Conservation (phyloP, 257 asterid species). For the Solanum appendiculatum region DNA sequence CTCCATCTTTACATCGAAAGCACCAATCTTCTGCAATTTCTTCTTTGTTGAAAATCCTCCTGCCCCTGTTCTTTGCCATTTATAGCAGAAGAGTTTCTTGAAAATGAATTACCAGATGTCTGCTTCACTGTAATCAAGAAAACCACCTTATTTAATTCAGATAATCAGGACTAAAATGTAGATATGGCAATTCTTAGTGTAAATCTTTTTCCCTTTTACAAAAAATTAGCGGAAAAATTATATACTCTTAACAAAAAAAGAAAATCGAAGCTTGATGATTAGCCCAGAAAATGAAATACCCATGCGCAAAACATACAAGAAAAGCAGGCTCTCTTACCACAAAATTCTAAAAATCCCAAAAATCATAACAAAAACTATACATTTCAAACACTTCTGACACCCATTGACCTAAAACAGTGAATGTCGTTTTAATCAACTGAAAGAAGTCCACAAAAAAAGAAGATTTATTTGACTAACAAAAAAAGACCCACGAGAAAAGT, state of each 20-base stretch:
- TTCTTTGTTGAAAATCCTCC: constrained; percentile 27
- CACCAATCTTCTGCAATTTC: constrained; percentile 60
- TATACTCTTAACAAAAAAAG: background rate
- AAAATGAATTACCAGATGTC: background rate
- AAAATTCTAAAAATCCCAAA: background rate
- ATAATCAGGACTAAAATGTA: background rate
- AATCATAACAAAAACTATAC: background rate
- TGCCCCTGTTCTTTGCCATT: constrained; percentile 21
- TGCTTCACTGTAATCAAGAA: background rate
- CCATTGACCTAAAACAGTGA: background rate
- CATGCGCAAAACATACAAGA: background rate
- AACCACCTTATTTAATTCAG: background rate
- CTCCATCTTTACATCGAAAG: constrained; percentile 78
- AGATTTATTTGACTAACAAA: background rate
- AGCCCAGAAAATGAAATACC: background rate
- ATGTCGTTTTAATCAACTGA: background rate
- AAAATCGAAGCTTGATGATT: background rate
- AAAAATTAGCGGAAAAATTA: background rate
- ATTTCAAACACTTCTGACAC: background rate
- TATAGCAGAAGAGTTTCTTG: background rate
- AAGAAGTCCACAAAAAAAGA: background rate
- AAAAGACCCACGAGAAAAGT: background rate
- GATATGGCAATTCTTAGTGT: background rate
- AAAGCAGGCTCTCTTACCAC: background rate
- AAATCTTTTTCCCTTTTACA: background rate